These are phyloP conservation scores for Acer campestre DNA, from an alignment of 345 rosid species.

Conservation along the genomic window DNA sequence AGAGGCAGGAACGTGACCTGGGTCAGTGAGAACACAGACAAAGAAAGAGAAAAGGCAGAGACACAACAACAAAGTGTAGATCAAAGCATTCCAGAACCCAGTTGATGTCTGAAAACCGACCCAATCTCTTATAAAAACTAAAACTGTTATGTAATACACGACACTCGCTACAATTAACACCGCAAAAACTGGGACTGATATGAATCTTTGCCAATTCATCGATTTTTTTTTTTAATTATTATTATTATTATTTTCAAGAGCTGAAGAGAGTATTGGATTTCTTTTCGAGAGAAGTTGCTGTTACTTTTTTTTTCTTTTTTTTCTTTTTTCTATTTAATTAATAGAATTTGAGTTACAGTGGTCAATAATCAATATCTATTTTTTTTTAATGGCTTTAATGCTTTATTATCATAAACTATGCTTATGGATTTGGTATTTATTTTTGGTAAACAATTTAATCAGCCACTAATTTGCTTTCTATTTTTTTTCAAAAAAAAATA, in stretches of 20 bases:
- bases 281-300: not conserved
- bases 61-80: conserved; percentile 49
- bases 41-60: conserved; percentile 50
- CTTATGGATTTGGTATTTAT: too few species aligned
- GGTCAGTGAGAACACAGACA: conserved; percentile 49
- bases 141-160: conserved; percentile 54
- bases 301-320: too few species aligned
- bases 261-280: not conserved
- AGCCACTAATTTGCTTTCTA: too few species aligned
- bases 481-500: too few species aligned
- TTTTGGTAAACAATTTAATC: too few species aligned
- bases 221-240: not conserved
- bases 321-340: too few species aligned
- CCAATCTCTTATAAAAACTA: conserved; percentile 58
- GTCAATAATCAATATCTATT: too few species aligned
- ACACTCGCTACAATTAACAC: conserved; percentile 43
- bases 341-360: too few species aligned
- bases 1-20: conserved; percentile 61
- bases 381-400: too few species aligned
- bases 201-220: conserved; percentile 54
- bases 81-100: conserved; percentile 47
- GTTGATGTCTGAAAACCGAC: conserved; percentile 57
- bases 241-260: not conserved
- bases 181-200: conserved; percentile 53
- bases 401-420: too few species aligned